Evolutionary conservation across 345 rosid genomes (phyloP).

Genomic region (Melastoma malabathricum): DNA sequence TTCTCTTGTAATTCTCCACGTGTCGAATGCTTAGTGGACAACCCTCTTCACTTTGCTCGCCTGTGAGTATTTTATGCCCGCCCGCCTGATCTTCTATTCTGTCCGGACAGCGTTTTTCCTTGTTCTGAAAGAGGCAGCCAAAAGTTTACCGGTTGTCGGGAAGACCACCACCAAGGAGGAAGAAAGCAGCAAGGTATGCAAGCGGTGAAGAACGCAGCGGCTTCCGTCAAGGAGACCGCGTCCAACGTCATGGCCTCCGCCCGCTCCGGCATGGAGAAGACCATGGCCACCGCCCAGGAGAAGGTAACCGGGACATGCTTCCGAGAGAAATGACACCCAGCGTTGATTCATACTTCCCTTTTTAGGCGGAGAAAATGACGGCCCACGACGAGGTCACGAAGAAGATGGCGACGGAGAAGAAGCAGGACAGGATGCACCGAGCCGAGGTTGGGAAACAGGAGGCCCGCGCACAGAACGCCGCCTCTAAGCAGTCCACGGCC

Average conservation of each 20-base stretch:
- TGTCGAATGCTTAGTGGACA: no score
- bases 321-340: no score
- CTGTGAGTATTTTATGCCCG: no score
- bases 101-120: no score
- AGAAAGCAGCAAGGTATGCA: slow-evolving; percentile 8
- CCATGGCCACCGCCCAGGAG: slow-evolving; percentile 50
- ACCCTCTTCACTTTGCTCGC: no score
- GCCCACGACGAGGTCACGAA: slow-evolving; percentile 42
- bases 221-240: slow-evolving; percentile 41
- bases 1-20: no score
- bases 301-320: slow-evolving; percentile 52
- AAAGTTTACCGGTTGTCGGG: no score
- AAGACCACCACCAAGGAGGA: background rate
- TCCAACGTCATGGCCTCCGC: slow-evolving; percentile 72
- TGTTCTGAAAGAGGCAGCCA: no score
- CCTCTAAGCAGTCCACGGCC: slow-evolving; percentile 12
- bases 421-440: slow-evolving; percentile 25
- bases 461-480: slow-evolving; percentile 38
- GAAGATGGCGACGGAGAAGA: slow-evolving; percentile 42
- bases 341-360: no score
- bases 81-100: no score
- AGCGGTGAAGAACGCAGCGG: slow-evolving; percentile 10
- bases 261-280: slow-evolving; percentile 62
- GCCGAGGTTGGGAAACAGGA: slow-evolving; percentile 44
- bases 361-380: slow-evolving; percentile 37